These are phyloP conservation scores for Triticum monococcum DNA, from an alignment of 176 grass and related monocot genomes.

Conservation along the genomic window DNA sequence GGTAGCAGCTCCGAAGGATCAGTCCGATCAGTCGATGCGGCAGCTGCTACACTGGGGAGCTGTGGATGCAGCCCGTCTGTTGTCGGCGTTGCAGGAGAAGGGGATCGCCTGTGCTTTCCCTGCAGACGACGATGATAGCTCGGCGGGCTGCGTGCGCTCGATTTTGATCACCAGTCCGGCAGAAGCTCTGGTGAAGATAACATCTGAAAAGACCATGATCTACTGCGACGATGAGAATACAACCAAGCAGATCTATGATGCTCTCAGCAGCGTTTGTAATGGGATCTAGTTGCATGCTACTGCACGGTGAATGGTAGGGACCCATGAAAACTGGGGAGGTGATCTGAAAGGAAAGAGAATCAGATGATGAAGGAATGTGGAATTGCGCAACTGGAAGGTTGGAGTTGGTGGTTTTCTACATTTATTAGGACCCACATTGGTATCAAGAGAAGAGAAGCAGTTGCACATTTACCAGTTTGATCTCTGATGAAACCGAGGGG, in stretches of 20 bases:
- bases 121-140: neutral
- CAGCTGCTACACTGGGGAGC: conserved; percentile 55
- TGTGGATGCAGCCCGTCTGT: conserved; percentile 36
- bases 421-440: no score
- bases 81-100: conserved; percentile 51
- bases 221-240: conserved; percentile 48
- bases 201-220: conserved; percentile 35
- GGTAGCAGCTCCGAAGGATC: conserved; percentile 23
- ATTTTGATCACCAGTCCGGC: conserved; percentile 48
- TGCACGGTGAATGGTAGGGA: no score
- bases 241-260: conserved; percentile 45
- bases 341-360: neutral
- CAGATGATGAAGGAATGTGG: neutral
- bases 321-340: neutral
- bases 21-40: conserved; percentile 19
- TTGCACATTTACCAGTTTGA: neutral
- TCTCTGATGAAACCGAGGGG: neutral
- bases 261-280: conserved; percentile 50
- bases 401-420: no score
- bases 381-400: neutral
- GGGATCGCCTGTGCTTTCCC: conserved; percentile 44
- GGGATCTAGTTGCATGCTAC: conserved; percentile 34
- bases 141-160: neutral
- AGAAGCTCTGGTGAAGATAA: conserved; percentile 54
- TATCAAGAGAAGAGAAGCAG: no score